Percentiles rank a stretch among this genome's conserved stretches.
Evolutionary conservation across 148 eudicot genomes (phyloP).

Genomic region (Vaccinium corymbosum): DNA sequence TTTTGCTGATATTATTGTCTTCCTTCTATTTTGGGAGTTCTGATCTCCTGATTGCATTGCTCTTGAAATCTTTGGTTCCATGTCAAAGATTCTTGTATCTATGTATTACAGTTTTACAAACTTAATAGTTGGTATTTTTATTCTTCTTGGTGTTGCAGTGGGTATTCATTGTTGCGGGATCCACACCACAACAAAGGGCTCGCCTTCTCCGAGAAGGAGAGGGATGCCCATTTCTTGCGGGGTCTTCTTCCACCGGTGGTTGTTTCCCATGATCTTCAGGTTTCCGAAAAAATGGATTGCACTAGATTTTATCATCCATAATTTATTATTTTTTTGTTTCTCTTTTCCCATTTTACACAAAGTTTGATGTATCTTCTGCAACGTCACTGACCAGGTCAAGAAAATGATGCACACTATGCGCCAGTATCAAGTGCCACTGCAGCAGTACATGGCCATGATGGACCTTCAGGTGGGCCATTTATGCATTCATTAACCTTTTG

Average conservation of each 20-base stretch:
- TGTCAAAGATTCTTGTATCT: not conserved
- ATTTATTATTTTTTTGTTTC: not conserved
- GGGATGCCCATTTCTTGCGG: constrained; percentile 85
- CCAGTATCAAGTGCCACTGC: constrained; percentile 88
- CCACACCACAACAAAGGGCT: constrained; percentile 96
- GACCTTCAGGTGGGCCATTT: constrained; percentile 83
- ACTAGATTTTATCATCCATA: not conserved
- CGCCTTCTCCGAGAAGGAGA: constrained; percentile 82
- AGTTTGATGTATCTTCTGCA: not conserved
- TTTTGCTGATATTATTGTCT: not conserved
- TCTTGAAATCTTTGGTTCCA: constrained; percentile 7
- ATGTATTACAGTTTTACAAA: not conserved
- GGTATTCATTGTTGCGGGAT: constrained; percentile 85
- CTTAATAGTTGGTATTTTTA: not conserved
- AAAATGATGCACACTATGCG: constrained; percentile 85
- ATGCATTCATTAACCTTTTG: not conserved
- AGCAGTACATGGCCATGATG: constrained; percentile 96
- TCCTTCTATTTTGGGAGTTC: not conserved
- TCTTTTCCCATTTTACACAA: not conserved
- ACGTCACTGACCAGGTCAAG: constrained; percentile 52
- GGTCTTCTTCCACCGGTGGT: constrained; percentile 95
- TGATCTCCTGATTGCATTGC: not conserved
- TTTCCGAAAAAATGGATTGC: constrained; percentile 14
- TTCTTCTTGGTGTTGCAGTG: constrained; percentile 44
- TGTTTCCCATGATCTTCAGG: constrained; percentile 78